Base-by-base conservation (phyloP, 176 grass and related monocot genomes). In the Phoenix roebelenii region DNA sequence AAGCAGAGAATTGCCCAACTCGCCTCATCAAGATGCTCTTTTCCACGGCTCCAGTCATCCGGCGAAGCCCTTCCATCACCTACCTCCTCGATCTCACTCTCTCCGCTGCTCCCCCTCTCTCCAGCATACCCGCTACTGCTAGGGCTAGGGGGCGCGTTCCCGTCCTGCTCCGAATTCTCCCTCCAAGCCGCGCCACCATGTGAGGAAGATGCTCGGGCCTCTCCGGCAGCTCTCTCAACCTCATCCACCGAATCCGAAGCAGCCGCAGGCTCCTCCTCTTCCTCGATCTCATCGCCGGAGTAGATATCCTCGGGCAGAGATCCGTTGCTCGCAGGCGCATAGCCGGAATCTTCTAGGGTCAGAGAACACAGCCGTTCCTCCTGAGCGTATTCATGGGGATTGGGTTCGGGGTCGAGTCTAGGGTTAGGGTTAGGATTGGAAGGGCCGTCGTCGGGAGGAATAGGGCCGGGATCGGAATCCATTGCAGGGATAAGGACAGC, bases 71-170 rank as follows among this genome's bases (percentile, higher is more conserved):
- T n/a, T 1, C 79, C 68, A 55, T 66, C 25, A 10, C 74, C 76
- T 19, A 53, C 48, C 24, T 96, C 87, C 44, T 69, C 87, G 44
- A 73, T 52, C 23, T 53, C 81, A 55, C 89, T 95, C 64, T 63
- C 76, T 55, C 79, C 72, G 59, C 93, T 97, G 70, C 84, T 88
- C 29, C 93, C 93, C 16, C 84, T 72, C 87, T 91, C 87, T 4
- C 81, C 93, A 4, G 87, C 93, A 53, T 92, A 98, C 60, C 87
- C 87, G 54, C 87, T 89, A 66, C 93, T 92, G 70, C 93, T 85
- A 63, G 93, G 84, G 65, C 87, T 98, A 19, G 78, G 81, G 7
- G 79, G 87, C 28, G 51, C 76, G 9, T 87, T 73, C 5, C 66
- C 77, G 2, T 25, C 74, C 4, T 68, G 70, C 35, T 79, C 50